Conservation (phyloP, 2,329 filamentous ascomycete species). For the Pseudogymnoascus sp. region DNA sequence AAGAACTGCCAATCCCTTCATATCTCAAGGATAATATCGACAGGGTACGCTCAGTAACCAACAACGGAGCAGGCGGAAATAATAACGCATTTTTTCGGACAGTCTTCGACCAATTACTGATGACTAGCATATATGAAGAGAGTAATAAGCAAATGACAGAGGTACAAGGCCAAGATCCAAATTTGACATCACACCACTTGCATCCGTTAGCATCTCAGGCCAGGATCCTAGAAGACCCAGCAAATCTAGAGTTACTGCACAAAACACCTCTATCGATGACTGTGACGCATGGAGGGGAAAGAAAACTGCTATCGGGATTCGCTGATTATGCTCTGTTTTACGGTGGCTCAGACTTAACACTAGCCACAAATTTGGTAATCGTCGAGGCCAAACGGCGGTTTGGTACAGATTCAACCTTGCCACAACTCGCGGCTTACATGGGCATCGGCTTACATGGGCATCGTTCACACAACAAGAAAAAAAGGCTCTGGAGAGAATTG, state of each 20-base stretch:
- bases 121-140: slow-evolving; percentile 4
- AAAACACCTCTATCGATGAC: not conserved
- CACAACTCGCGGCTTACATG: not conserved
- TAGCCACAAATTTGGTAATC: not conserved
- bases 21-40: slow-evolving; percentile 1
- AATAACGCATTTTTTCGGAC: slow-evolving; percentile 4
- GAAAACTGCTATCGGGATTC: not conserved
- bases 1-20: slow-evolving; percentile 3
- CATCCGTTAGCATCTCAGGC: not conserved
- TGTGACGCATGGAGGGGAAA: not conserved
- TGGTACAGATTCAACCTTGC: not conserved
- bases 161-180: not conserved
- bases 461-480: not conserved
- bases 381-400: not conserved
- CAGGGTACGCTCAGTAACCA: slow-evolving; percentile 7
- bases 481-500: not conserved
- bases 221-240: not conserved
- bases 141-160: not conserved
- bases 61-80: not conserved
- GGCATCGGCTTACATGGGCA: not conserved
- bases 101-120: slow-evolving; percentile 8
- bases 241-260: not conserved
- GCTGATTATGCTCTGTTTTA: not conserved
- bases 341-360: not conserved
- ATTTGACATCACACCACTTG: not conserved